Conservation (phyloP, 2,329 filamentous ascomycete species). For the Paecilomyces fulvus region DNA sequence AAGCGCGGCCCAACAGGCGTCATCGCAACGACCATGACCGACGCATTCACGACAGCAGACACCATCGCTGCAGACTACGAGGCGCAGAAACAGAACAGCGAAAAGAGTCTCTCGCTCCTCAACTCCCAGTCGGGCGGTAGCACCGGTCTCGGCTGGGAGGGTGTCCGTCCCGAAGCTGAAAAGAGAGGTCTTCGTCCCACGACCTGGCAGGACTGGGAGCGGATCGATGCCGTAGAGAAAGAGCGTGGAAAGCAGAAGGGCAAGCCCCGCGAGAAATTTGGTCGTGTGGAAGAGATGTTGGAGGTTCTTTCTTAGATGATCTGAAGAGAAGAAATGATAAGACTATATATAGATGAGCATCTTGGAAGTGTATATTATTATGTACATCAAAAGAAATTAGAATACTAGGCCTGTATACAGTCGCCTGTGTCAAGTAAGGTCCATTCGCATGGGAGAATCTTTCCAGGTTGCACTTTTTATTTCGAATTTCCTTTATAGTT, state of each 20-base stretch:
- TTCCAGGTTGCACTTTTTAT: too few species aligned
- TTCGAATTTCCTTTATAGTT: too few species aligned
- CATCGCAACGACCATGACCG: constrained; percentile 91
- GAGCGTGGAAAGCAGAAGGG: constrained; percentile 56
- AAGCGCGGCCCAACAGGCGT: constrained; percentile 91
- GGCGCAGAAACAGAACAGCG: constrained; percentile 9
- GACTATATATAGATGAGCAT: neutral
- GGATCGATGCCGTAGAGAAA: constrained; percentile 72
- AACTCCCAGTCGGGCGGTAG: constrained; percentile 31
- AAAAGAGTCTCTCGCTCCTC: constrained; percentile 34
- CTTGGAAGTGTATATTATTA: neutral
- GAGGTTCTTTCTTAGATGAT: constrained; percentile 22
- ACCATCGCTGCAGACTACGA: constrained; percentile 73
- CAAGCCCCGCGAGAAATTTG: constrained; percentile 68
- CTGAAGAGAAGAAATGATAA: neutral
- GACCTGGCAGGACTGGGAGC: constrained; percentile 77
- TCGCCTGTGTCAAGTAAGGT: too few species aligned
- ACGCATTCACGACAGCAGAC: constrained; percentile 85
- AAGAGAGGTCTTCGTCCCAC: constrained; percentile 54
- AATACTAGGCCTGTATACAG: neutral
- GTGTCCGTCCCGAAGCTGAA: constrained; percentile 54
- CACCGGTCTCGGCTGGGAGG: constrained; percentile 64
- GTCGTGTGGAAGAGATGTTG: constrained; percentile 51
- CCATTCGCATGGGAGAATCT: too few species aligned
- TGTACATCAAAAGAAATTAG: neutral